A percentile compares a stretch with the other conserved stretches of the same genome.
Conservation (phyloP, 1,284 basidiomycete genomes). For the Cystobasidium sp. region DNA sequence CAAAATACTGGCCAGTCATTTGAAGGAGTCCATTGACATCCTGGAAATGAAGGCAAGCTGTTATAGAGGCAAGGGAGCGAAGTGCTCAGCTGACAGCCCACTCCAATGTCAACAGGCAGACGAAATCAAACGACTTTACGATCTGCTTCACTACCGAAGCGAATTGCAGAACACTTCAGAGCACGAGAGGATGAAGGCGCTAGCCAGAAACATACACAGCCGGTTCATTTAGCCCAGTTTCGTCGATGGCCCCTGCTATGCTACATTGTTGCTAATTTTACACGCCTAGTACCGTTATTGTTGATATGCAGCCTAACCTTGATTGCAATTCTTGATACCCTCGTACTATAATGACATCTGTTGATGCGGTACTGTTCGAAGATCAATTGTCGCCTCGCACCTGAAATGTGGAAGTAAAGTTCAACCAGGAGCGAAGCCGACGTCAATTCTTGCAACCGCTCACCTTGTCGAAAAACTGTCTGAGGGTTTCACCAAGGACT, state of each 20-base stretch:
- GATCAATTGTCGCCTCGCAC: constrained; percentile 7
- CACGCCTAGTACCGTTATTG: not conserved
- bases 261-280: not conserved
- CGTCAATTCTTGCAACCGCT: not conserved
- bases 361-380: not conserved
- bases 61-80: not conserved
- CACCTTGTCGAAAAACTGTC: constrained; percentile 68
- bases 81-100: not conserved
- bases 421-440: too few species aligned
- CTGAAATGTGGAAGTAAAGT: not conserved
- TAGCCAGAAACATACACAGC: constrained; percentile 5
- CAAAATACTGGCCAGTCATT: constrained; percentile 77
- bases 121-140: constrained; percentile 47
- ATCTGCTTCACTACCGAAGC: constrained; percentile 45
- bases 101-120: constrained; percentile 40
- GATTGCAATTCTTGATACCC: constrained; percentile 1
- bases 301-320: not conserved
- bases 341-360: too few species aligned
- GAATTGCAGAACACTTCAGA: constrained; percentile 5
- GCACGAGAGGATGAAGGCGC: constrained; percentile 4
- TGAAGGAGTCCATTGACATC: constrained; percentile 84
- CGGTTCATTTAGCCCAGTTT: not conserved
- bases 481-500: constrained; percentile 85
- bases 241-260: not conserved
- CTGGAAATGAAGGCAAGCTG: constrained; percentile 77